These are phyloP conservation scores for Chara braunii DNA, from an alignment of 139 green algal species.

Conservation along the genomic window DNA sequence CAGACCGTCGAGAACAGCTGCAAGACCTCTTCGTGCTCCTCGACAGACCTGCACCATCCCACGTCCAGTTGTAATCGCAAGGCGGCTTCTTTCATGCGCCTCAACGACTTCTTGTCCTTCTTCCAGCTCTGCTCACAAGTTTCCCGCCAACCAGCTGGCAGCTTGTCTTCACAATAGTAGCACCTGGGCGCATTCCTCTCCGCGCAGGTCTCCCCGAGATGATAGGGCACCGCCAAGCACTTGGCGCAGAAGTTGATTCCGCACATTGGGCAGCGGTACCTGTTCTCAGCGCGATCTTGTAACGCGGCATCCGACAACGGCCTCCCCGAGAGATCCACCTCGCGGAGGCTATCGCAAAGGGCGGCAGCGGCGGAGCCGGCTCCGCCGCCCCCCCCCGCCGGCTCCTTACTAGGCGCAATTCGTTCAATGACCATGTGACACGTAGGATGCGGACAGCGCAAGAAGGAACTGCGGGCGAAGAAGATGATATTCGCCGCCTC, in stretches of 20 bases:
- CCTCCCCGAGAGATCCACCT: neutral
- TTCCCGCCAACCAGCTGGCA: neutral
- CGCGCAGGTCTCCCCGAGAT: slow-evolving; percentile 22
- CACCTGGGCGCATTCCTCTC: neutral
- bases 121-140: neutral
- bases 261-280: neutral
- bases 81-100: neutral
- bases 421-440: neutral
- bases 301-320: neutral
- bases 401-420: neutral
- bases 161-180: neutral
- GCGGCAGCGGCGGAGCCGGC: neutral
- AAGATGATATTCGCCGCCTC: too few relatives aligned
- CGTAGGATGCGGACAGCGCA: too few relatives aligned
- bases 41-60: too few relatives aligned
- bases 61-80: too few relatives aligned
- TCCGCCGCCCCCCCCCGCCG: neutral
- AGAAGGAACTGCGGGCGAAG: too few relatives aligned
- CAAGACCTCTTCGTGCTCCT: too few relatives aligned
- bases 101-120: neutral
- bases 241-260: neutral
- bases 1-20: too few relatives aligned
- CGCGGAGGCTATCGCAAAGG: neutral
- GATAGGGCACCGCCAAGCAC: slow-evolving; percentile 6
- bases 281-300: neutral